These are phyloP conservation scores for Rugiboletus extremiorientalis DNA, from an alignment of 1,284 basidiomycete species.

Conservation along the genomic window DNA sequence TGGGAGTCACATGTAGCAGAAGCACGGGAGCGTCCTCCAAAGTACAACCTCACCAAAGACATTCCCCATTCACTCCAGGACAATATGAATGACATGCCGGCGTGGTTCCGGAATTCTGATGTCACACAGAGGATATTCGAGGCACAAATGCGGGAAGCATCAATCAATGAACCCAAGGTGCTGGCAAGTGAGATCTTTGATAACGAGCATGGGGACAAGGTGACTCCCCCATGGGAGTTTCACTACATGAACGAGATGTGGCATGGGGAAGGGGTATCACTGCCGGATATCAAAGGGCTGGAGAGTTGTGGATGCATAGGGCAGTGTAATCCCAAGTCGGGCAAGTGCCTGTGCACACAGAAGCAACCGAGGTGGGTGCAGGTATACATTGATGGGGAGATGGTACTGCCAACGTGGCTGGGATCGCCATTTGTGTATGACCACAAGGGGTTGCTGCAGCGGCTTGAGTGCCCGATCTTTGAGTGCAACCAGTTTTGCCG, in stretches of 20 bases:
- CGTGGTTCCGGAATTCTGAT: conserved; percentile 33
- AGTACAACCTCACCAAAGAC: conserved; percentile 40
- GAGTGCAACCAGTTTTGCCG: conserved; percentile 86
- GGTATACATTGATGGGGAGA: conserved; percentile 36
- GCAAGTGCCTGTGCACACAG: conserved; percentile 65
- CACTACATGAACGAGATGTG: conserved; percentile 78
- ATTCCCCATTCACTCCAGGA: conserved; percentile 53
- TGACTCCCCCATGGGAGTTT: conserved; percentile 74
- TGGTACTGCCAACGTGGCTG: conserved; percentile 26
- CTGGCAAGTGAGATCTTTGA: conserved; percentile 60
- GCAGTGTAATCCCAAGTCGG: conserved; percentile 65
- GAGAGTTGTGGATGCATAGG: conserved; percentile 74
- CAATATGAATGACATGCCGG: conserved; percentile 46
- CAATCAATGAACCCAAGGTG: conserved; percentile 61
- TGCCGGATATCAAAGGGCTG: conserved; percentile 57
- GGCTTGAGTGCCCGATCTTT: conserved; percentile 65
- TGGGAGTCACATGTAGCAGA: conserved; percentile 25
- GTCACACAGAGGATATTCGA: conserved; percentile 51
- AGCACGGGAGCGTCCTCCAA: conserved; percentile 22
- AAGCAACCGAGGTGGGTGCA: conserved; percentile 50
- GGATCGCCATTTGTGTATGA: conserved; percentile 62
- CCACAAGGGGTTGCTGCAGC: conserved; percentile 51
- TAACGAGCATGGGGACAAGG: conserved; percentile 64
- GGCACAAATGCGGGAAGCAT: conserved; percentile 53
- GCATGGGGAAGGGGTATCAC: conserved; percentile 64